Base-by-base conservation (phyloP, 2,329 filamentous ascomycete species). In the Macroventuria anomochaeta region DNA sequence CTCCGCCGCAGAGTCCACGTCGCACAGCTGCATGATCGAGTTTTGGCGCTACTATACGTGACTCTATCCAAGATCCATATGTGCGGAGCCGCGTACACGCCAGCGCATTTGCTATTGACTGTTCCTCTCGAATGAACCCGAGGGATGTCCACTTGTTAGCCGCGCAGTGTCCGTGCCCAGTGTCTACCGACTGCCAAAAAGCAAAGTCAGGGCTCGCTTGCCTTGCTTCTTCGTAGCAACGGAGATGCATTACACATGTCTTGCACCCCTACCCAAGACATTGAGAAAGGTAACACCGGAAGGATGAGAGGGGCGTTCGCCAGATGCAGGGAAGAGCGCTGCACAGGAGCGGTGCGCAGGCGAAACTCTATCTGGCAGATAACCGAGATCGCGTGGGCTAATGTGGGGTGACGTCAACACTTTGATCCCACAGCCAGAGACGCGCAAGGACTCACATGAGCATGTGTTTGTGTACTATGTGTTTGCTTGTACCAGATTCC, bases 321-420 rank as follows among this genome's bases (percentile, higher is more conserved):
- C 5, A 33, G 29, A 17, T 25, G 33, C 33, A 47, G 26, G 34
- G 23, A 8, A 25, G 5, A 25, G 23, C 8, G 23, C 23, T 25
- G 23, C 23, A 25, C 5, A 25, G 8, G 23, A 25, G 23, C 23
- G n/a, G n/a, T n/a, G 23, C 8, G 23, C 29, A 36, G 32, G 42
- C 42, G 43, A 46, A 41, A 48, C 44, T 32, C 44, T 40, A 42
- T 42, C 36, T 50, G 38, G 21, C 17, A 15, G 50, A 53, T 53
- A 53, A 41, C 42, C 46, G 44, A 46, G 52, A 55, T 49, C 52
- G 39, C 12, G 26, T 15, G 33, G n/a, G 20, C 40, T 26, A 46
- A 33, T 28, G 46, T 17, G 31, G 23, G 33, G 26, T 55, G 46
- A 55, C 34, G 29, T 55, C 52, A 55, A 11, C 20, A 46, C 32